Evolutionary conservation across 2,329 filamentous ascomycete genomes (phyloP).

Genomic region (Rutstroemia sp.): DNA sequence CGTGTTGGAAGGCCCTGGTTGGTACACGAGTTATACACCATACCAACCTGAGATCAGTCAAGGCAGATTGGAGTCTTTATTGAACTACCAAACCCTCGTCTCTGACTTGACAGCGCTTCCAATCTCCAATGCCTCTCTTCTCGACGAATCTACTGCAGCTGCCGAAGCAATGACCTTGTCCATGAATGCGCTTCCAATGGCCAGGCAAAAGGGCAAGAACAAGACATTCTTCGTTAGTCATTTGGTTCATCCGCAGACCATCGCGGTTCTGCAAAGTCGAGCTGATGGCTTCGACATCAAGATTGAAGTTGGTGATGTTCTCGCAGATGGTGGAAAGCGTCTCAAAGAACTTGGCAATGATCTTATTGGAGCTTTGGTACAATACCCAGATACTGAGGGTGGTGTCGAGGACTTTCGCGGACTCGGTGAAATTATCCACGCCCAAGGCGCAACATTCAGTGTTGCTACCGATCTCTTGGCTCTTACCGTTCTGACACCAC

Average conservation of each 20-base stretch:
- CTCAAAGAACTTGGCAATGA: slow-evolving; percentile 72
- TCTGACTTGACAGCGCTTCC: slow-evolving; percentile 79
- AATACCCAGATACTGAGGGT: slow-evolving; percentile 88
- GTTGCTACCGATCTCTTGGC: slow-evolving; percentile 87
- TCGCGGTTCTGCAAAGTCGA: slow-evolving; percentile 74
- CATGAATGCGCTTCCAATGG: slow-evolving; percentile 63
- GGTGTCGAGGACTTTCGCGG: slow-evolving; percentile 67
- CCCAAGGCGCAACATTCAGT: slow-evolving; percentile 70
- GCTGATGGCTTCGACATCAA: slow-evolving; percentile 88
- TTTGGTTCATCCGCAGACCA: slow-evolving; percentile 76
- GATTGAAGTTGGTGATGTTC: slow-evolving; percentile 65
- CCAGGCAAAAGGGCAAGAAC: slow-evolving; percentile 64
- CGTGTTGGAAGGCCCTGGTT: slow-evolving; percentile 84
- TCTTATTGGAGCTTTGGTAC: slow-evolving; percentile 83
- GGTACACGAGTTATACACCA: slow-evolving; percentile 97
- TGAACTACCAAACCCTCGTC: slow-evolving; percentile 95
- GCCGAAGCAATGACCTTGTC: slow-evolving; percentile 96
- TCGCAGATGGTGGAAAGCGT: slow-evolving; percentile 53
- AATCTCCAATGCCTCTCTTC: slow-evolving; percentile 82
- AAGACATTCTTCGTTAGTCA: slow-evolving; percentile 83
- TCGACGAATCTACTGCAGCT: slow-evolving; percentile 88
- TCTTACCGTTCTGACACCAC: slow-evolving; percentile 78
- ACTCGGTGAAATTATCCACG: slow-evolving; percentile 71
- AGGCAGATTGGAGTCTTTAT: slow-evolving; percentile 79
- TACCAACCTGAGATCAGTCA: slow-evolving; percentile 98